Percentiles rank a stretch among this genome's conserved stretches.
These are phyloP conservation scores for Saturnispora saitoi DNA, from an alignment of 805 yeast species.

Conservation along the genomic window DNA sequence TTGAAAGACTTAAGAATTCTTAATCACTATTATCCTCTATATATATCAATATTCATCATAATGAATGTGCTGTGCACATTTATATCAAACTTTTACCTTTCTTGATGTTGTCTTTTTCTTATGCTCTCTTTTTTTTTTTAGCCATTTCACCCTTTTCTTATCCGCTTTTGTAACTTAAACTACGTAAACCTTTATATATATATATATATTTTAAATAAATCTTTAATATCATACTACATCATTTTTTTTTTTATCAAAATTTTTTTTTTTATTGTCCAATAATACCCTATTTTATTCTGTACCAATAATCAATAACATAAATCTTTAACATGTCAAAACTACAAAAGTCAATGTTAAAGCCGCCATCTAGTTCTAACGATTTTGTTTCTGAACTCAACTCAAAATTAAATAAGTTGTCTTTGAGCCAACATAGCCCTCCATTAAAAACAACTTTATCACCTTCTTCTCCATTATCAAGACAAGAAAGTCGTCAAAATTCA, in stretches of 20 bases:
- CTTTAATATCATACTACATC: not conserved
- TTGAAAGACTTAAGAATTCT: slow-evolving; percentile 28
- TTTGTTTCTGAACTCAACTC: slow-evolving; percentile 5
- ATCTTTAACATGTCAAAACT: slow-evolving; percentile 9
- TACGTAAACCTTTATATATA: not conserved
- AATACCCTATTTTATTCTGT: not conserved
- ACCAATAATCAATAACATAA: not conserved
- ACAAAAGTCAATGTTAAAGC: slow-evolving; percentile 10
- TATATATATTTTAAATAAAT: not conserved
- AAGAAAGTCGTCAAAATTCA: slow-evolving; percentile 24
- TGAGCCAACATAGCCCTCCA: not conserved
- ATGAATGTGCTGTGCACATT: not conserved
- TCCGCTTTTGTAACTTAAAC: not conserved
- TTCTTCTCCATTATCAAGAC: slow-evolving; percentile 14
- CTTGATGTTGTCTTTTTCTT: not conserved
- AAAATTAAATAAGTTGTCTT: slow-evolving; percentile 6
- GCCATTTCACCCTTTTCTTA: not conserved
- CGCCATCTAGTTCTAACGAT: not conserved
- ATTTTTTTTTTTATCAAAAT: not conserved
- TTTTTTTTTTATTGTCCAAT: not conserved
- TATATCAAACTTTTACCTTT: not conserved
- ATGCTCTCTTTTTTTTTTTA: not conserved
- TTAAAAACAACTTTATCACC: slow-evolving; percentile 6
- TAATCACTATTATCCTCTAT: not conserved
- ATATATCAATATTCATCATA: not conserved